These are phyloP conservation scores for Skeletonema potamos DNA, from an alignment of 108 stramenopile species.

Conservation along the genomic window DNA sequence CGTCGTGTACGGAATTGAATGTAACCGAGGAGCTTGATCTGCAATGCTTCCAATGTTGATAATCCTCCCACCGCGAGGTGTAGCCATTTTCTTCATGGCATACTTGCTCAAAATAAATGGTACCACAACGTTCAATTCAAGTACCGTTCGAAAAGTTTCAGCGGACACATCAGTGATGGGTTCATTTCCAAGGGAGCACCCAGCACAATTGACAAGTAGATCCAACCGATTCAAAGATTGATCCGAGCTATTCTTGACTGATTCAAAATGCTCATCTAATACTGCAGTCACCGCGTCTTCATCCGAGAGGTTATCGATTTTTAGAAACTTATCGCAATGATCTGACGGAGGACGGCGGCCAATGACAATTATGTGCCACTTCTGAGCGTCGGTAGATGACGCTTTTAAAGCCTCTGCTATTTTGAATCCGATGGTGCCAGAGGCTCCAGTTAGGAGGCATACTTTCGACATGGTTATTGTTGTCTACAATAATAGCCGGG, in stretches of 20 bases:
- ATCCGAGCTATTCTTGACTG: slow-evolving; percentile 17
- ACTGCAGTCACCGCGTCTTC: slow-evolving; percentile 23
- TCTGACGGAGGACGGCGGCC: slow-evolving; percentile 29
- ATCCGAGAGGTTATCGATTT: slow-evolving; percentile 20
- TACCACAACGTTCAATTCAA: slow-evolving; percentile 31
- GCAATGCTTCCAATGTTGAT: slow-evolving; percentile 49
- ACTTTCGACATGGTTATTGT: not conserved
- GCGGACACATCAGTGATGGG: slow-evolving; percentile 30
- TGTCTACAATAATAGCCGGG: not conserved
- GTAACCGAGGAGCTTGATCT: slow-evolving; percentile 32
- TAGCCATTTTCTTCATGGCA: slow-evolving; percentile 31
- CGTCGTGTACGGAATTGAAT: slow-evolving; percentile 40
- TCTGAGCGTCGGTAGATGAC: slow-evolving; percentile 1
- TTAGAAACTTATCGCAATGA: slow-evolving; percentile 29
- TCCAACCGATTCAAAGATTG: slow-evolving; percentile 27
- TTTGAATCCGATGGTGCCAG: slow-evolving; percentile 38
- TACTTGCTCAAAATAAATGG: slow-evolving; percentile 40
- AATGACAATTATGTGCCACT: slow-evolving; percentile 38
- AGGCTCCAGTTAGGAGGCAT: slow-evolving; percentile 38
- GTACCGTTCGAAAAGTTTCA: slow-evolving; percentile 24
- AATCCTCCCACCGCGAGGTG: slow-evolving; percentile 18
- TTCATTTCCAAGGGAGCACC: slow-evolving; percentile 39
- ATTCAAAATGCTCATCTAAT: slow-evolving; percentile 36
- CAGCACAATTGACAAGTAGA: slow-evolving; percentile 39
- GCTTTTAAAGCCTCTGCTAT: slow-evolving; percentile 31